phyloP scores from a whole-genome alignment of 2,329 filamentous ascomycete genomes.

The Fusarium albidum region DNA sequence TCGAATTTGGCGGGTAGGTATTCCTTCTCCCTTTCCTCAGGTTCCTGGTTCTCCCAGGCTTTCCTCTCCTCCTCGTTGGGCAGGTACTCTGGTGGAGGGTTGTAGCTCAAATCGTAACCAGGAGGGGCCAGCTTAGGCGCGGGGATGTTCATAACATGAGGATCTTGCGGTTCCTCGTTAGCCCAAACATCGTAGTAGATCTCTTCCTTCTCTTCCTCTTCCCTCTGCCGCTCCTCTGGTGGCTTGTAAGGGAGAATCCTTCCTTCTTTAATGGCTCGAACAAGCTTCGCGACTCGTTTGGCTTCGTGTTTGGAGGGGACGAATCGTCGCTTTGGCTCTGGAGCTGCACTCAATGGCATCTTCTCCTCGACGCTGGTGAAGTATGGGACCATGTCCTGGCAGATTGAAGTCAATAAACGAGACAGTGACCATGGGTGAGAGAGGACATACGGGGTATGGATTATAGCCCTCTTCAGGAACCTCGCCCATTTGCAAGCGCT shows the following conservation, averaged over 20 bases:
- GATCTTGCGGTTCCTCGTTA: slow-evolving; percentile 82
- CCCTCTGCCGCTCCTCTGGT: slow-evolving; percentile 70
- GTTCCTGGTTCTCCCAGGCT: slow-evolving; percentile 84
- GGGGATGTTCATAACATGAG: slow-evolving; percentile 93
- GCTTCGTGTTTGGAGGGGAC: slow-evolving; percentile 96
- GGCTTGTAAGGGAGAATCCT: slow-evolving; percentile 91
- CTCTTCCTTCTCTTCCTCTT: slow-evolving; percentile 76
- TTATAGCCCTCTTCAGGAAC: slow-evolving; percentile 88
- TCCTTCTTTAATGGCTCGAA: slow-evolving; percentile 93
- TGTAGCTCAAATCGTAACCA: slow-evolving; percentile 95
- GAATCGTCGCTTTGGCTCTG: slow-evolving; percentile 95
- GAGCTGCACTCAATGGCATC: slow-evolving; percentile 94
- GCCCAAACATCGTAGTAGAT: slow-evolving; percentile 93
- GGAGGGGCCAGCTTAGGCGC: slow-evolving; percentile 93
- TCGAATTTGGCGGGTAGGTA: slow-evolving; percentile 86
- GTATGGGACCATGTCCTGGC: slow-evolving; percentile 84
- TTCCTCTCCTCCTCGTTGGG: slow-evolving; percentile 85
- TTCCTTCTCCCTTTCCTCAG: slow-evolving; percentile 89
- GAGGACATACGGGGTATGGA: slow-evolving; percentile 77
- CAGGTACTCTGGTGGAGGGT: slow-evolving; percentile 93
- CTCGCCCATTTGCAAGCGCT: slow-evolving; percentile 88
- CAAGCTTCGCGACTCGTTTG: slow-evolving; percentile 96
- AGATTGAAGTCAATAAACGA: slow-evolving; percentile 22
- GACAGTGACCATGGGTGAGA: background rate
- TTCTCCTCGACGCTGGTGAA: slow-evolving; percentile 90